phyloP scores from a whole-genome alignment of 495 filamentous ascomycete species.

The Patellaria atrata region DNA sequence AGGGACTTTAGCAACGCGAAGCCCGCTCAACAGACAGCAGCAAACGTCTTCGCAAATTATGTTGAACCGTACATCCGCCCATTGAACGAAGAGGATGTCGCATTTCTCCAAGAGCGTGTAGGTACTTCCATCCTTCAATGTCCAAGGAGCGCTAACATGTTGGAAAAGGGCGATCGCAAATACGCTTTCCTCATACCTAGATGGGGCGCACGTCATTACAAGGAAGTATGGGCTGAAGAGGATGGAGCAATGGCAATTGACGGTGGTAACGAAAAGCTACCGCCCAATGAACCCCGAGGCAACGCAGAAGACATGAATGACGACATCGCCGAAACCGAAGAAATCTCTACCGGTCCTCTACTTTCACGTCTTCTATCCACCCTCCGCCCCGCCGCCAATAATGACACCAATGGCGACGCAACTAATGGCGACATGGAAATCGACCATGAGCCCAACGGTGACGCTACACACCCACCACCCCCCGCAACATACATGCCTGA shows the following conservation, averaged over 20 bases:
- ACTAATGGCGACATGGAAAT: constrained; percentile 28
- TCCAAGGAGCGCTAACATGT: constrained; percentile 2
- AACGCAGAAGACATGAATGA: constrained; percentile 76
- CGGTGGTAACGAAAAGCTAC: constrained; percentile 45
- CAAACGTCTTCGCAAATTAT: constrained; percentile 74
- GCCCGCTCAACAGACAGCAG: constrained; percentile 81
- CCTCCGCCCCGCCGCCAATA: constrained; percentile 56
- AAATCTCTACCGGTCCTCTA: constrained; percentile 78
- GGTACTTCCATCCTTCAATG: constrained; percentile 11
- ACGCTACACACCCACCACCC: constrained; percentile 36
- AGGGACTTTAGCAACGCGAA: constrained; percentile 92
- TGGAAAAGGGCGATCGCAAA: constrained; percentile 52
- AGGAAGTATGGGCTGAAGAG: constrained; percentile 84
- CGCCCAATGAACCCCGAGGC: constrained; percentile 70
- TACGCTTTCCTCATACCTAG: constrained; percentile 75
- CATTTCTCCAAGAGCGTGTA: constrained; percentile 73
- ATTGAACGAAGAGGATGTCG: constrained; percentile 86
- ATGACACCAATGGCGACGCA: constrained; percentile 34
- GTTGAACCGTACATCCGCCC: constrained; percentile 83
- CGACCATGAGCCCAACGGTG: constrained; percentile 20
- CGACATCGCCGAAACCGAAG: constrained; percentile 69
- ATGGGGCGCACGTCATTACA: constrained; percentile 72
- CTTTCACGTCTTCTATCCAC: constrained; percentile 69
- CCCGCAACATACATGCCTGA: constrained; percentile 67
- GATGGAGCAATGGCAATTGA: constrained; percentile 65